Evolutionary conservation across 2,329 filamentous ascomycete species (phyloP).

Genomic region (Aspergillus sp.): DNA sequence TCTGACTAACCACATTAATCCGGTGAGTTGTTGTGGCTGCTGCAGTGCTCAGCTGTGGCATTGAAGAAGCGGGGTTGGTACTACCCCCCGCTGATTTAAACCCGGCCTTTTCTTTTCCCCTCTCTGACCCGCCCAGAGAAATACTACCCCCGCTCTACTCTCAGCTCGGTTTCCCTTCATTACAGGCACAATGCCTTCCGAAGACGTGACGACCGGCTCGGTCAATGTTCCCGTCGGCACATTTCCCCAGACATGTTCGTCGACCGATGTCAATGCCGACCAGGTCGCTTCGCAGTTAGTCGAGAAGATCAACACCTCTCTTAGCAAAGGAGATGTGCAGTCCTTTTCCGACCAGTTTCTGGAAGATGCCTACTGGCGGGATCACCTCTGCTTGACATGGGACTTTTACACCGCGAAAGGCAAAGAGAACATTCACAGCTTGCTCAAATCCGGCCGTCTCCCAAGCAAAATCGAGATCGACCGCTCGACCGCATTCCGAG

Average conservation of each 20-base stretch:
- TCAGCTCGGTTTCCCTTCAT: not conserved
- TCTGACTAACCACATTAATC: too few relatives aligned
- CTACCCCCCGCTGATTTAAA: not conserved
- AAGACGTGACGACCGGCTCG: slow-evolving; percentile 55
- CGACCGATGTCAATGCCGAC: slow-evolving; percentile 38
- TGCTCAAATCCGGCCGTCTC: slow-evolving; percentile 42
- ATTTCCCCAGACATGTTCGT: slow-evolving; percentile 45
- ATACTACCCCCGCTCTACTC: not conserved
- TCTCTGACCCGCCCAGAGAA: not conserved
- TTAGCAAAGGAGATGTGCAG: slow-evolving; percentile 38
- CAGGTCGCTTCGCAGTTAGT: slow-evolving; percentile 42
- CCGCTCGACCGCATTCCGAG: slow-evolving; percentile 43
- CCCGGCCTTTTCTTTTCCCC: not conserved
- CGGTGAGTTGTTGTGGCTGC: not conserved
- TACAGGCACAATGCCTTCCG: slow-evolving; percentile 32
- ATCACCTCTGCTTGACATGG: slow-evolving; percentile 60
- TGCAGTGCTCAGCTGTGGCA: not conserved
- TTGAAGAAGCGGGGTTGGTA: not conserved
- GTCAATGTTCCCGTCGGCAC: slow-evolving; percentile 52
- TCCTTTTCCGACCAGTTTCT: slow-evolving; percentile 50
- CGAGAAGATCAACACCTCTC: slow-evolving; percentile 42
- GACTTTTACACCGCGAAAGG: slow-evolving; percentile 58
- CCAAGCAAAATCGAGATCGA: slow-evolving; percentile 52
- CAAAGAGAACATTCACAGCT: slow-evolving; percentile 40
- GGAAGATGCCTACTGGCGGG: slow-evolving; percentile 59